Evolutionary conservation across 2,329 filamentous ascomycete species (phyloP), one percentile per base, ranked within the genome.

Genomic region (Truncatella angustata): DNA sequence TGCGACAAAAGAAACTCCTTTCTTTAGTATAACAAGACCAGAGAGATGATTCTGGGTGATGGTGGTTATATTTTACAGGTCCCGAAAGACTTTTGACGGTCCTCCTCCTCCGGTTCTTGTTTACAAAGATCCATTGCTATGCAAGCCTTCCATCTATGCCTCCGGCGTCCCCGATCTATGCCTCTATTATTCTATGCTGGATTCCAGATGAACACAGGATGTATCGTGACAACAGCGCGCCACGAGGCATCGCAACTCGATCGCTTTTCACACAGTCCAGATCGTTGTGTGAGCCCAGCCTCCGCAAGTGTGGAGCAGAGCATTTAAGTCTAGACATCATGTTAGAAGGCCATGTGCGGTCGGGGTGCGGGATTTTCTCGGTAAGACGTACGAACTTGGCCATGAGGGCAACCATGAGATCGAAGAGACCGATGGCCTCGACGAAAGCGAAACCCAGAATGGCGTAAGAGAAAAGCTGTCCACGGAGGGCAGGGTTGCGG

Each of bases 381-480:
- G 55, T 21, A 39, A 36, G 45, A 84, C 81, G 68, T 82, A 90
- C 85, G 80, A 88, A 90, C 83, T 91, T 91, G 87, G 87, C 88
- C 88, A 91, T 91, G 81, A 91, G 89, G 80, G 88, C 88, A 90
- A 91, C 84, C 88, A 91, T 91, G 71, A 90, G 86, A 71, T 90
- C 87, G 86, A 90, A 90, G 72, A 90, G 85, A 87, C 87, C 88
- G 68, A 90, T 91, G 79, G 90, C 90, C 77, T 94, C 90, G 77
- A 92, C 90, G 87, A 94, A 94, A 73, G 90, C 90, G 81, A 94
- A 94, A 81, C 90, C 90, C 73, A 94, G 81, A 88, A 94, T 93
- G 84, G 90, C 90, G 80, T 94, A 93, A 66, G 88, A 90, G 88
- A 94, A 96, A 72, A 96, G 90, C 85, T 95, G 91, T 75, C 90